phyloP scores from a whole-genome alignment of 1,284 basidiomycete genomes.

The Irpex sp. region DNA sequence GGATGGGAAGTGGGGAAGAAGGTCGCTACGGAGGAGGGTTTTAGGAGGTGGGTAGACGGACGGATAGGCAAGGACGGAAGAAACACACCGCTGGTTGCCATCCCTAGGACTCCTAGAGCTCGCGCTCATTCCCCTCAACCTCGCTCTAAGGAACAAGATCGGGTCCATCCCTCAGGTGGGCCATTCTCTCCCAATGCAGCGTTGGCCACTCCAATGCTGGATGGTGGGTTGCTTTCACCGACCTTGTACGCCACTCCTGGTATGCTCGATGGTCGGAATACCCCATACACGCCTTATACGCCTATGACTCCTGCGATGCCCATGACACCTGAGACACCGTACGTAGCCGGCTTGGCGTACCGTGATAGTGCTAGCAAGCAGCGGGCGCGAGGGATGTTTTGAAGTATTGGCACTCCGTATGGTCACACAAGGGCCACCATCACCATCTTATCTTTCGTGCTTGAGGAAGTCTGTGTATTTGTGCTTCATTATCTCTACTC shows the following conservation, averaged over 20 bases:
- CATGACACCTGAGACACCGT: neutral
- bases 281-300: neutral
- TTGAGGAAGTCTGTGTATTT: too few relatives aligned
- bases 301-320: neutral
- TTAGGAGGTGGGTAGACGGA: constrained; percentile 22
- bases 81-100: constrained; percentile 23
- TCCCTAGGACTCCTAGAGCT: neutral
- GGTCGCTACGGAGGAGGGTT: constrained; percentile 21
- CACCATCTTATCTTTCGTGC: too few relatives aligned
- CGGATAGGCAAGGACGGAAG: constrained; percentile 20
- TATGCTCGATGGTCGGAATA: neutral
- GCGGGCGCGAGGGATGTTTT: neutral
- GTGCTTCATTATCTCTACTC: too few relatives aligned
- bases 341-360: neutral
- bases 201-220: too few relatives aligned
- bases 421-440: too few relatives aligned
- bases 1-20: neutral
- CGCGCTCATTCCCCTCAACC: neutral
- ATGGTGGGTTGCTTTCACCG: neutral
- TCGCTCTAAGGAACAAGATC: neutral
- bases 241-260: neutral
- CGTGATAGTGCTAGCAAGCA: neutral
- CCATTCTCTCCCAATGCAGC: too few relatives aligned
- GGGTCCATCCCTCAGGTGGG: too few relatives aligned
- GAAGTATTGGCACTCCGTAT: neutral